Evolutionary conservation across 352 stramenopile species (phyloP).

Genomic region (Phytophthora ohioensis): DNA sequence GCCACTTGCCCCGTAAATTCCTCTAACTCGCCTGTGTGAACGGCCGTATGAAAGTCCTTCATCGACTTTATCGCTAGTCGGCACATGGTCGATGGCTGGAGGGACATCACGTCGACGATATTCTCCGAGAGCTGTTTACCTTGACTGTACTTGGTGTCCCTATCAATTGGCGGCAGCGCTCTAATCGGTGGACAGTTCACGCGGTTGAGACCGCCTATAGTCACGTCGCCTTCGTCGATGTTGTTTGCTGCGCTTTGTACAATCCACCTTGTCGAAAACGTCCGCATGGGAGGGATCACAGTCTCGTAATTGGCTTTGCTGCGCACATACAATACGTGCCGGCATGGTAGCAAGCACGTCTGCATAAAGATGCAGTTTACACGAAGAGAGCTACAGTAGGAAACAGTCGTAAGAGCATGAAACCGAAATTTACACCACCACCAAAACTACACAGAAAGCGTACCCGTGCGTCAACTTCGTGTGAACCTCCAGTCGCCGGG

Average conservation of each 20-base stretch:
- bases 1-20: constrained; percentile 2
- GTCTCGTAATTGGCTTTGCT: constrained; percentile 13
- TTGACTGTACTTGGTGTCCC: constrained; percentile 12
- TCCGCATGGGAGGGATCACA: not conserved
- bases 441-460: constrained; percentile 8
- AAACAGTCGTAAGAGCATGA: not conserved
- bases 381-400: not conserved
- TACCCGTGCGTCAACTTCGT: constrained; percentile 14
- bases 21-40: constrained; percentile 3
- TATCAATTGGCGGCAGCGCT: not conserved
- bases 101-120: constrained; percentile 15
- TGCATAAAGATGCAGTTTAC: constrained; percentile 8
- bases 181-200: constrained; percentile 6
- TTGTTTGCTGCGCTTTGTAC: constrained; percentile 5
- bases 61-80: constrained; percentile 8
- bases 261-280: constrained; percentile 10
- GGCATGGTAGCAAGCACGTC: constrained; percentile 11
- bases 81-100: constrained; percentile 12
- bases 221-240: constrained; percentile 7
- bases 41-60: constrained; percentile 4
- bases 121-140: constrained; percentile 14
- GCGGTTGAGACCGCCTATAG: constrained; percentile 1
- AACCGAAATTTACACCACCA: constrained; percentile 1
- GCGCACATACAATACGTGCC: constrained; percentile 9
- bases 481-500: not conserved